A percentile compares a stretch with the other conserved stretches of the same genome.
Conservation (phyloP, 257 asterid species). For the Solanum pennellii region DNA sequence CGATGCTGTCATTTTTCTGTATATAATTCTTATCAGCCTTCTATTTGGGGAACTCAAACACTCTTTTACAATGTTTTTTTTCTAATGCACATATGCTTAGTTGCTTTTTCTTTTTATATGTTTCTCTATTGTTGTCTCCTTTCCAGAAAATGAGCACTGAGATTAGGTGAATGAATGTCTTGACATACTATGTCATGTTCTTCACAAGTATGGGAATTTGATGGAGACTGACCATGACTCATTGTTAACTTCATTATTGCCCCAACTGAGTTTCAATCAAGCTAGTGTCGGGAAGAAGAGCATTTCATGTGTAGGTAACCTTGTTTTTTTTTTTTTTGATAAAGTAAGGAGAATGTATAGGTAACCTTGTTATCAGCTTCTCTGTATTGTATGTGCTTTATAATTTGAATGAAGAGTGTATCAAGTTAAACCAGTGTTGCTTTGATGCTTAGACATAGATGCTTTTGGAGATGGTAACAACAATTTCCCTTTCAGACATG, state of each 20-base stretch:
- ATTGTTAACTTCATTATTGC: slow-evolving; percentile 59
- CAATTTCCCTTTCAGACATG: not conserved
- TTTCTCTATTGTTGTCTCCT: not conserved
- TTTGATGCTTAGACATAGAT: not conserved
- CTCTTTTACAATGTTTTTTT: not conserved
- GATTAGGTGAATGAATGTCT: slow-evolving; percentile 92
- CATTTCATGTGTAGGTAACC: slow-evolving; percentile 85
- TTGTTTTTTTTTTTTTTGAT: not conserved
- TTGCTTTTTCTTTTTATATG: not conserved
- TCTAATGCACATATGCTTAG: not conserved
- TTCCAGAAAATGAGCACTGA: slow-evolving; percentile 72
- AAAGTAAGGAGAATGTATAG: slow-evolving; percentile 33
- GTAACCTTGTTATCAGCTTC: slow-evolving; percentile 23
- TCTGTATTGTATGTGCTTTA: not conserved
- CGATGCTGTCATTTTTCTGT: not conserved
- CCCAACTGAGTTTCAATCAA: slow-evolving; percentile 79
- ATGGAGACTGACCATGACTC: slow-evolving; percentile 69
- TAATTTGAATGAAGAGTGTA: not conserved
- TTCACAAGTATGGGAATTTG: slow-evolving; percentile 86
- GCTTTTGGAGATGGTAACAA: not conserved
- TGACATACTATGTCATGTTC: slow-evolving; percentile 85
- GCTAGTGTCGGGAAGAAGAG: slow-evolving; percentile 93
- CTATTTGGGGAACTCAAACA: not conserved
- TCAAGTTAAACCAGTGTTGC: not conserved
- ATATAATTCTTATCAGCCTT: not conserved